Evolutionary conservation across 305 asterid genomes (phyloP), one percentile per base, ranked within the genome.

Genomic region (Euphrasia arctica): DNA sequence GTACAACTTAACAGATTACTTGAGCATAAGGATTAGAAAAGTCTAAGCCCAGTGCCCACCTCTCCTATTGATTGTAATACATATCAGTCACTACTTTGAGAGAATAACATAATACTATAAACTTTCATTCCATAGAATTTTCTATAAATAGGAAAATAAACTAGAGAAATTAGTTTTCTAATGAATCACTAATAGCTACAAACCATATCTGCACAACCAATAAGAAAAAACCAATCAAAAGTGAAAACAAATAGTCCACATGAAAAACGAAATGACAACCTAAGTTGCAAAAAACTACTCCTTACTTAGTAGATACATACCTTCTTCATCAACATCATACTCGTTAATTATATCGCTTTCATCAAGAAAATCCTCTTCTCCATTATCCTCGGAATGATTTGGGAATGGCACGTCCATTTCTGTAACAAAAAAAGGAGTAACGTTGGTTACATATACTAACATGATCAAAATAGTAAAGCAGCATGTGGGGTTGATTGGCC

Each of bases 271-370:
- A 58, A 15, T 7, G 12, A 58, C 29, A 57, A 50, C 28, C 15
- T 45, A 28, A 39, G 7, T 4, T 6, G 36, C 64, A 69, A 39
- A n/a, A 57, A 51, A 69, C 56, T 51, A 57, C 50, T 12, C 43
- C 18, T 58, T 60, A 54, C 15, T n/a, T 28, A 12, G 57, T 15
- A 12, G 58, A 66, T 48, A 15, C 5, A 41, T 66, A 85, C 91
- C 91, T 83, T 83, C 90, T 62, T 81, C 93, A 66, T 85, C 93
- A 61, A 85, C 66, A 6, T 77, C 79, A 34, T 77, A 77, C 74
- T 77, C 84, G 10, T 83, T 62, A 14, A 83, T 75, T 61, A 83
- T 83, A 76, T 85, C 89, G 25, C 8, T 70, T 62, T 79, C 84
- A 5, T 85, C 93, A 18, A 83, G 60, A 67, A 77, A 85, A 32